These are phyloP conservation scores for Syzygium oleosum DNA, from an alignment of 345 rosid species.

Conservation along the genomic window DNA sequence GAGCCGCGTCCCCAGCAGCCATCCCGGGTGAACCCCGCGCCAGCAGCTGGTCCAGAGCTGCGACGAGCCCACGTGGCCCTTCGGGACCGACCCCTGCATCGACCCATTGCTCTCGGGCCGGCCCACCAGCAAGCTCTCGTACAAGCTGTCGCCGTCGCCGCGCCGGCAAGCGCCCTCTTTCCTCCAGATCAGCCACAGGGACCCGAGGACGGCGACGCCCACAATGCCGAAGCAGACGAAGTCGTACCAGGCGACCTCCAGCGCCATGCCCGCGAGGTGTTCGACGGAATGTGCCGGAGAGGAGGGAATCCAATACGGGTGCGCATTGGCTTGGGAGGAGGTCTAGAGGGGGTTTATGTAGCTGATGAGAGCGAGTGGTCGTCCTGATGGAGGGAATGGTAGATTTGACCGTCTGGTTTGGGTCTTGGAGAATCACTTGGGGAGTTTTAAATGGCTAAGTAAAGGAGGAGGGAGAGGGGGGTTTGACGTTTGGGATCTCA, in stretches of 20 bases:
- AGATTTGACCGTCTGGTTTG: slow-evolving; percentile 1
- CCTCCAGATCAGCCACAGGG: slow-evolving; percentile 52
- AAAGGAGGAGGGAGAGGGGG: background rate
- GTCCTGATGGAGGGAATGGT: background rate
- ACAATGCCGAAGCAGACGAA: slow-evolving; percentile 72
- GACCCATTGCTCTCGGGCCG: slow-evolving; percentile 16
- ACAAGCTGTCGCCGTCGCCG: slow-evolving; percentile 15
- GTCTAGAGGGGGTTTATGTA: background rate
- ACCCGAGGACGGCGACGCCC: slow-evolving; percentile 33
- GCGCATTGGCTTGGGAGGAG: background rate
- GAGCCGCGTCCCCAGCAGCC: slow-evolving; percentile 69
- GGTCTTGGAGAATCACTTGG: background rate
- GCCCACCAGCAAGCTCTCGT: slow-evolving; percentile 36
- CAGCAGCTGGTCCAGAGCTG: slow-evolving; percentile 80
- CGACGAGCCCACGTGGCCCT: slow-evolving; percentile 32
- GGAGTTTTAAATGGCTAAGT: background rate
- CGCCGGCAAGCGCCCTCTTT: slow-evolving; percentile 28
- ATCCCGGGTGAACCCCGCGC: slow-evolving; percentile 70
- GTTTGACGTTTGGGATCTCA: background rate
- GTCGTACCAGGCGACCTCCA: slow-evolving; percentile 61
- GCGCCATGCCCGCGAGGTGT: slow-evolving; percentile 30
- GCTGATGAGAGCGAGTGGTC: background rate
- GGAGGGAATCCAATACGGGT: background rate
- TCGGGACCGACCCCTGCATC: slow-evolving; percentile 13
- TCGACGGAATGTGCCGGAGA: background rate